Evolutionary conservation across 768 basidiomycete species (phyloP).

Genomic region (Phaeotremella skinneri): DNA sequence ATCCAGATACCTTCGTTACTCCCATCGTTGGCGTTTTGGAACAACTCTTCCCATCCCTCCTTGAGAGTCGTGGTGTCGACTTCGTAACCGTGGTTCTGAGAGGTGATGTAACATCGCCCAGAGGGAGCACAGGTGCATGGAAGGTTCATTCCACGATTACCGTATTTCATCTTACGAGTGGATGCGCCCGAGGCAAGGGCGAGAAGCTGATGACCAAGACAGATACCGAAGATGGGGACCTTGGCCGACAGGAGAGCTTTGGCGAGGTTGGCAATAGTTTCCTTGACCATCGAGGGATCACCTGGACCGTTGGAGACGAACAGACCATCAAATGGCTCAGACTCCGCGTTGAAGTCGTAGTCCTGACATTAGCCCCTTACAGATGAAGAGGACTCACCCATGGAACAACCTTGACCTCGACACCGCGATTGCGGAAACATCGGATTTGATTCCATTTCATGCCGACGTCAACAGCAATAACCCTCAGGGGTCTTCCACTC

Average conservation of each 20-base stretch:
- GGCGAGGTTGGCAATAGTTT: slow-evolving; percentile 69
- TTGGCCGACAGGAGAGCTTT: slow-evolving; percentile 60
- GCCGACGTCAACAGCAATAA: slow-evolving; percentile 93
- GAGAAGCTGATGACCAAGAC: slow-evolving; percentile 94
- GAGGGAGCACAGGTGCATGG: slow-evolving; percentile 92
- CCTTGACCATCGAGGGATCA: slow-evolving; percentile 78
- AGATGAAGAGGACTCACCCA: slow-evolving; percentile 58
- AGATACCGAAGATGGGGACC: slow-evolving; percentile 92
- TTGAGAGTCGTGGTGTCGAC: slow-evolving; percentile 79
- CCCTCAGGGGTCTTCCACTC: slow-evolving; percentile 73
- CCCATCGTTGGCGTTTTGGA: slow-evolving; percentile 92
- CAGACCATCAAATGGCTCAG: slow-evolving; percentile 87
- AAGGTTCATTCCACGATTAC: slow-evolving; percentile 98
- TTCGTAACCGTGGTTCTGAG: slow-evolving; percentile 97
- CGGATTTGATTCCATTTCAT: slow-evolving; percentile 99
- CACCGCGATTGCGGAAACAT: slow-evolving; percentile 86
- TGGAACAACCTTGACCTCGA: slow-evolving; percentile 94
- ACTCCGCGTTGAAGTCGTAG: slow-evolving; percentile 70
- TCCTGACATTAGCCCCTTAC: slow-evolving; percentile 53
- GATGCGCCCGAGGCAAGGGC: slow-evolving; percentile 89
- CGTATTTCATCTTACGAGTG: slow-evolving; percentile 99
- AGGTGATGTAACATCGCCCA: slow-evolving; percentile 97
- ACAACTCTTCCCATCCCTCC: slow-evolving; percentile 85
- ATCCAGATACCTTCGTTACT: slow-evolving; percentile 98
- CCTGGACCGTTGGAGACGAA: slow-evolving; percentile 98